Percentiles rank a stretch among this genome's conserved stretches.
Conservation (phyloP, 1,284 basidiomycete genomes). For the Mycosarcoma mackinlayi region DNA sequence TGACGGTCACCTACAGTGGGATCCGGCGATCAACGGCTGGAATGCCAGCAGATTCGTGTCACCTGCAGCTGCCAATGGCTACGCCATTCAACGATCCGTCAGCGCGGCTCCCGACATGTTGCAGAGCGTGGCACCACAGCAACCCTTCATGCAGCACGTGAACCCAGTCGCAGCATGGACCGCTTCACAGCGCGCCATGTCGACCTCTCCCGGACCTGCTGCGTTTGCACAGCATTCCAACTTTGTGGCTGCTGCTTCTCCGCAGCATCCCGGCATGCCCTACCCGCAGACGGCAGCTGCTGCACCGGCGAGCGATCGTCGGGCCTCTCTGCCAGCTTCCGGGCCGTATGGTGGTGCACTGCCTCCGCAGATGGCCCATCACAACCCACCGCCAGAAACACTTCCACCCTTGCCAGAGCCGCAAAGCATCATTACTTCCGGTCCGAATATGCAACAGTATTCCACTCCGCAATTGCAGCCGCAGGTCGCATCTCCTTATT, state of each 20-base stretch:
- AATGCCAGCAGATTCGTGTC: slow-evolving; percentile 38
- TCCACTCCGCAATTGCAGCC: slow-evolving; percentile 22
- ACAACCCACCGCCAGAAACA: slow-evolving; percentile 5
- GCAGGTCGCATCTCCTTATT: background rate
- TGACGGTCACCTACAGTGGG: slow-evolving; percentile 36
- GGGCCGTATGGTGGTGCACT: slow-evolving; percentile 8
- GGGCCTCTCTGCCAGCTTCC: slow-evolving; percentile 18
- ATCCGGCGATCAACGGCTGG: slow-evolving; percentile 38
- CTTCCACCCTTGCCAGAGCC: slow-evolving; percentile 38
- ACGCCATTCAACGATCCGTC: slow-evolving; percentile 31
- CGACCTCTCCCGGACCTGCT: slow-evolving; percentile 35
- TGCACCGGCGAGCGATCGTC: slow-evolving; percentile 7
- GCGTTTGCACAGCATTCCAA: slow-evolving; percentile 8
- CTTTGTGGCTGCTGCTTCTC: slow-evolving; percentile 13
- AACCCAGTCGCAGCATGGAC: slow-evolving; percentile 26
- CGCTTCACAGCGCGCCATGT: slow-evolving; percentile 38
- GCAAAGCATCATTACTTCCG: slow-evolving; percentile 9
- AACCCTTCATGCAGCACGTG: background rate
- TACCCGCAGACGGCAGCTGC: background rate
- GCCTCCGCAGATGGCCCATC: slow-evolving; percentile 13
- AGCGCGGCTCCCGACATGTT: slow-evolving; percentile 52
- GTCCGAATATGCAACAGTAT: slow-evolving; percentile 16
- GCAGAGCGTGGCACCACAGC: slow-evolving; percentile 20
- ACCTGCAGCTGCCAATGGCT: slow-evolving; percentile 18
- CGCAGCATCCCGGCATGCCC: background rate